Conservation (phyloP, 257 asterid species). For the Scutellaria baicalensis region DNA sequence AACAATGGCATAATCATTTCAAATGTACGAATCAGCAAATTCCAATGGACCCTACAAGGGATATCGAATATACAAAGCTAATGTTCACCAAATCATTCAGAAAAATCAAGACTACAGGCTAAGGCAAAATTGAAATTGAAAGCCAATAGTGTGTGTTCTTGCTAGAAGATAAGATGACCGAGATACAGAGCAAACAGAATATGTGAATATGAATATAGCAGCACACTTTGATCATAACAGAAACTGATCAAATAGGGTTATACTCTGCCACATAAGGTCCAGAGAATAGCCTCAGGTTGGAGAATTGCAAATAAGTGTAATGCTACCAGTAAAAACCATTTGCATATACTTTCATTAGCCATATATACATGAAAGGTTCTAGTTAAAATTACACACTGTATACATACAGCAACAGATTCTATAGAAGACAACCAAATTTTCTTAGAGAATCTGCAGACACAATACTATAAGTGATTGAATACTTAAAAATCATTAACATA, state of each 20-base stretch:
- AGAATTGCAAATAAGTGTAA: neutral
- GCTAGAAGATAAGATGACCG: neutral
- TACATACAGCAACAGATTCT: too few relatives aligned
- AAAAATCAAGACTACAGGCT: neutral
- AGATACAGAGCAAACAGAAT: too few relatives aligned
- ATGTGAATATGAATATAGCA: neutral
- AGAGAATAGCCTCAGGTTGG: neutral
- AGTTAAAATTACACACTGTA: too few relatives aligned
- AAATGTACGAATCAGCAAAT: neutral
- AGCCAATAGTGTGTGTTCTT: neutral
- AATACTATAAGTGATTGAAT: too few relatives aligned
- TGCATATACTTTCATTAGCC: too few relatives aligned
- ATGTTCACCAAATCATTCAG: neutral
- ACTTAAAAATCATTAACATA: too few relatives aligned
- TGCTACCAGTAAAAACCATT: too few relatives aligned
- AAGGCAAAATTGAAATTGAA: too few relatives aligned
- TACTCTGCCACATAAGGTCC: neutral
- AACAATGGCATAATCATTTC: slow-evolving; percentile 16
- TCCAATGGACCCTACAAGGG: neutral
- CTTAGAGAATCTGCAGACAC: too few relatives aligned
- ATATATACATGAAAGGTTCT: too few relatives aligned
- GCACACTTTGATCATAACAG: neutral
- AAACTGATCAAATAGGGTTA: neutral
- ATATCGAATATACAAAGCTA: neutral
- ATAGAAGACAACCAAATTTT: too few relatives aligned